Base-by-base conservation (phyloP, 768 basidiomycete genomes). In the Suillus cothurnatus region DNA sequence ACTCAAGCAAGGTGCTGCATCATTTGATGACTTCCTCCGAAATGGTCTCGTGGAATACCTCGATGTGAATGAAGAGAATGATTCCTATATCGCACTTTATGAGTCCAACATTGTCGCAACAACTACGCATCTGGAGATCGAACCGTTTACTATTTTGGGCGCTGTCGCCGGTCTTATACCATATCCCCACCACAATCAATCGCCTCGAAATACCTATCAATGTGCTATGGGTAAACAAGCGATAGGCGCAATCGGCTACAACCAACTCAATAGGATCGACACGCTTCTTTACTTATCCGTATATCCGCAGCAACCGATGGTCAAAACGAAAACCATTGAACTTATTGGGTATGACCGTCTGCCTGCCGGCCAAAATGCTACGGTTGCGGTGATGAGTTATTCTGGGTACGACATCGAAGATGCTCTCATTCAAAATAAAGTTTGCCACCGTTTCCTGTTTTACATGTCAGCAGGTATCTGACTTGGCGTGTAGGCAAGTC, bases 151-250 rank as follows among this genome's bases (percentile, higher is more conserved):
- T 2, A 82, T 99, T 66, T 87, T 99, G 15, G 97, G 97, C 17
- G 97, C 95, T 43, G 97, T 99, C 57, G 97, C 97, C 5, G 97
- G 97, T 55, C 86, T 99, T 32, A 99, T 99, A 73, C 97, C 97
- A 15, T 99, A 99, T 74, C 97, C 97, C 2, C 97, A 99, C 75
- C 97, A 99, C 77, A 99, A 99, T 73, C 97, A 99, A 74, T 99
- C 97, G 6, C 97, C 97, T 3, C 91, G 97, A 62, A 99, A 99
- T 73, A 99, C 97, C 12, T 99, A 99, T 76, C 97, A 99, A 81
- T 99, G 97, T 73, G 97, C 97, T 63, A 99, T 99, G 97, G 97
- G 97, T 62, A 99, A 99, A 81, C 97, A 99, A 82, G 97, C 97
- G 2, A 99, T 99, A 68, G 97, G 97, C 26, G 96, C 96, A 15